Base-by-base conservation (phyloP, 2,329 filamentous ascomycete genomes). In the Hymenoscyphus linearis region DNA sequence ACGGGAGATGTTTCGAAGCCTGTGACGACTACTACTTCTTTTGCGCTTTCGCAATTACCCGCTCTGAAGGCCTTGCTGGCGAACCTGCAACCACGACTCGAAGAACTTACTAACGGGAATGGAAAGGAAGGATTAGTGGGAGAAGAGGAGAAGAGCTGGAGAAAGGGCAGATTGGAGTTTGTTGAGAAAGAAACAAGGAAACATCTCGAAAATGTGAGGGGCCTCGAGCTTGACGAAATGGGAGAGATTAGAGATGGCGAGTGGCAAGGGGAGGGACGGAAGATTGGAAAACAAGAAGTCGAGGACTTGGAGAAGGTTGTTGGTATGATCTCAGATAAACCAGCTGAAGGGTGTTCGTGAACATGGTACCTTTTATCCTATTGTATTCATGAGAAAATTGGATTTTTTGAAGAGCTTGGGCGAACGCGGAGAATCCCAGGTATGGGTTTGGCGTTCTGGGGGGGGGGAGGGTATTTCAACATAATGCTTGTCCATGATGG, bases 31-130 rank as follows among this genome's bases (percentile, higher is more conserved):
- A 90, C 89, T 18, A 84, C 89, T 0, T 82, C 85, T 16, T 96
- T 97, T 73, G 86, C 90, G 0, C 80, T 96, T 22, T 89, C 88
- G 2, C 93, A 98, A 72, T 79, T 97, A 22, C 90, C 91, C 31
- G 85, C 91, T 0, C 79, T 99, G 53, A 86, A 90, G 62, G 78
- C 85, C 7, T 79, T 96, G 7, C 78, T 96, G 55, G 79, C 84
- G 10, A 81, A 83, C 13, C 77, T 96, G 37, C 79, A 86, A 64
- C 85, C 89, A 0, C 85, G 87, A 62, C 76, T 96, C 31, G 74
- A 75, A 4, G 73, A 74, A 5, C 65, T 84, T 58, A 68, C 72
- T 0, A 72, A 73, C 31, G 74, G 72, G 34, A 73, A 77, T 61
- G 69, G 68, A 74, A 79, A 64, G 64, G 70, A 68, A n/a, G 69